Evolutionary conservation across 2,329 filamentous ascomycete species (phyloP), one percentile per base, ranked within the genome.

Genomic region (Beauveria australis): DNA sequence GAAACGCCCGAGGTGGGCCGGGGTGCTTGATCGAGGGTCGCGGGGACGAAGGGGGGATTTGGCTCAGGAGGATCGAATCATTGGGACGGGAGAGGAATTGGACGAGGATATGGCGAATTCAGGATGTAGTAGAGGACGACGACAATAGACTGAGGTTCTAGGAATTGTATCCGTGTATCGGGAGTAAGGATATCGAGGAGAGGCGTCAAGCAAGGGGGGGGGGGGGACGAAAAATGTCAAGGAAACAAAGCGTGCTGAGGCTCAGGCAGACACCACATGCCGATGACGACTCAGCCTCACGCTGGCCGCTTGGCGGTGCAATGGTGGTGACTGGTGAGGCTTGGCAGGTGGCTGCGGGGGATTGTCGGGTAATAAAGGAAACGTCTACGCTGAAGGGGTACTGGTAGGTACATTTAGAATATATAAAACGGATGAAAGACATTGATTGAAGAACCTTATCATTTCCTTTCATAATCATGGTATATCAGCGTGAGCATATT

Each of bases 251-350:
- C 22, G 47, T 43, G 56, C 47, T 24, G 55, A 52, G 52, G 55
- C 24, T 41, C 16, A 57, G 56, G 33, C 46, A 52, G 41, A 37
- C 37, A 33, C 44, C 30, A 49, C 47, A 51, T 59, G 57, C 49
- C 26, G 41, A 53, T 59, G 57, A 53, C 57, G 57, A 53, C 57
- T 59, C 57, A 59, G 57, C 57, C 57, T 59, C 57, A 59, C 14
- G 16, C 33, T 24, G 46, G 55, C 46, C 33, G 37, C 47, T 53
- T 44, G 41, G 40, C n/a, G 48, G 56, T 51, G 37, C 47, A 40
- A 16, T 24, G 33, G 6, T 58, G 30, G 44, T 24, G 33, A 37
- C 3, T 58, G 22, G 44, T 52, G 46, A 47, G 40, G 51, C 41
- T 53, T 53, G 58, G 44, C 44, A 47, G 40, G 59, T 60, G 59